Conservation (phyloP, 805 yeast species). For the Kazachstania taianensis region DNA sequence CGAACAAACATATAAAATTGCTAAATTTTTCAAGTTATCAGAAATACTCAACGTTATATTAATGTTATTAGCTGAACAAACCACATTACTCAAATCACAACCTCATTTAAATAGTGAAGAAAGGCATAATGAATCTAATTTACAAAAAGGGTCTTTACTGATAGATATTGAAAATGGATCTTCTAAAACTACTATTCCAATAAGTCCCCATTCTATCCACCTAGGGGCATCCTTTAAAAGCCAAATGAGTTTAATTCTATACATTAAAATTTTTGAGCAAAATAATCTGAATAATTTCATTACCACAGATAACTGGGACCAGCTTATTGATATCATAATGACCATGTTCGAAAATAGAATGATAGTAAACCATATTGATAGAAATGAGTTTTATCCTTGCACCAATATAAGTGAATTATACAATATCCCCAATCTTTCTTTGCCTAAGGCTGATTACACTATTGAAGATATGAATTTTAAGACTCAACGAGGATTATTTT, state of each 20-base stretch:
- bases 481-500: slow-evolving; percentile 65
- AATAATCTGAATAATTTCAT: slow-evolving; percentile 37
- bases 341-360: slow-evolving; percentile 39
- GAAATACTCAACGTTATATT: slow-evolving; percentile 56
- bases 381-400: slow-evolving; percentile 1
- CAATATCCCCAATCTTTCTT: background rate
- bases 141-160: slow-evolving; percentile 30
- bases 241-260: slow-evolving; percentile 76
- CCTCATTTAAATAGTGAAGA: slow-evolving; percentile 1
- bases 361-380: slow-evolving; percentile 1
- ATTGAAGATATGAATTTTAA: slow-evolving; percentile 12
- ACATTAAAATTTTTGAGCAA: slow-evolving; percentile 64
- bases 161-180: slow-evolving; percentile 39
- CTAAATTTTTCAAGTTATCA: slow-evolving; percentile 49
- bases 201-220: slow-evolving; percentile 71
- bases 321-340: slow-evolving; percentile 48
- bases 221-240: slow-evolving; percentile 89
- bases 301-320: slow-evolving; percentile 43
- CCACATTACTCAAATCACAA: slow-evolving; percentile 42
- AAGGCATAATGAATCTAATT: slow-evolving; percentile 3
- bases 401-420: background rate
- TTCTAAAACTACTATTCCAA: slow-evolving; percentile 50
- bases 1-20: slow-evolving; percentile 73
- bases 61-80: slow-evolving; percentile 54
- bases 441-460: slow-evolving; percentile 1